Evolutionary conservation across 768 basidiomycete genomes (phyloP), one percentile per base, ranked within the genome.

Genomic region (Termitomyces sp.): DNA sequence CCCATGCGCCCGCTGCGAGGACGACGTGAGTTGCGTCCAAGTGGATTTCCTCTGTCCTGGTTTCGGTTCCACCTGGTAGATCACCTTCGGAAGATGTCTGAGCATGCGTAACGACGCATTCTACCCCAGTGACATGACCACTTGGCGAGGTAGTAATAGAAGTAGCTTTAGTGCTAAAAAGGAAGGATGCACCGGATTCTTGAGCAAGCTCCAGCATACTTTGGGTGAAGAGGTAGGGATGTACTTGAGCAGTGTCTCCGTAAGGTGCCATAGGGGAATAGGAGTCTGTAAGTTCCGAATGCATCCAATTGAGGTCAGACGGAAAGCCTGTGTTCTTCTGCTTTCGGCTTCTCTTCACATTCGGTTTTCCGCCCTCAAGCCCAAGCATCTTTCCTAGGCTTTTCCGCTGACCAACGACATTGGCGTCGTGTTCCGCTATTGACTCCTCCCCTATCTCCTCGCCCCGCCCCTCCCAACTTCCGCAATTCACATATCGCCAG

Each of bases 1-100:
- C 90, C 93, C 94, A 97, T 16, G 91, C 89, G 26, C 94, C 94
- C n/a, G 90, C 90, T 40, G 86, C 81, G 50, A 97, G 70, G 40
- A 96, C 75, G 60, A 94, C 82, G 55, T 87, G 79, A 10, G 88
- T 87, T 16, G 88, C 87, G 0, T 77, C 69, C 18, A 88, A 65
- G 40, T n/a, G 70, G 7, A 53, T 46, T 71, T 56, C 68, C 68
- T 6, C 60, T 62, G 26, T 65, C 61, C 50, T 62, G 57, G 16
- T 69, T 67, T 13, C 63, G 68, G 2, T 59, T 67, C 36, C 32
- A 36, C 18, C n/a, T 45, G 9, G n/a, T 12, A 20, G 6, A 44
- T 30, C 34, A 27, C 24, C 44, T 12, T 34, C 24, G 2, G 6
- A 45, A 39, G 53, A 33, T 9, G 10, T 36, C n/a, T 30, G 30